These are phyloP conservation scores for Atkinsonella hypoxylon DNA, from an alignment of 2,329 filamentous ascomycete species.

Conservation along the genomic window DNA sequence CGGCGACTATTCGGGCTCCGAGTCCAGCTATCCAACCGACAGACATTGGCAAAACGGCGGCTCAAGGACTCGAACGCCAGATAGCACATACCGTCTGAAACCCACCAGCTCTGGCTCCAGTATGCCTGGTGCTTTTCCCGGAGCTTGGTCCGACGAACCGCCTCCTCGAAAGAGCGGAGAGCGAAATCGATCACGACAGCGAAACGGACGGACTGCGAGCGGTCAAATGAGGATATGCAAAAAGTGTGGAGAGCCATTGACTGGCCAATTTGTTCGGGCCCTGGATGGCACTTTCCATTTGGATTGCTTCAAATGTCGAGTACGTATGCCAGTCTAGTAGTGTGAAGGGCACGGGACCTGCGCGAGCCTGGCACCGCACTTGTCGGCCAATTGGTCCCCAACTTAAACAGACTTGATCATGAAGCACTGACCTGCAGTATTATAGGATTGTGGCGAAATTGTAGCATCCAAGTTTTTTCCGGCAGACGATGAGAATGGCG, in stretches of 20 bases:
- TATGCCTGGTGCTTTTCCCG: constrained; percentile 18
- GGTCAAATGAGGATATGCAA: constrained; percentile 59
- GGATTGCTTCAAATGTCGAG: constrained; percentile 95
- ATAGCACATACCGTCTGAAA: constrained; percentile 22
- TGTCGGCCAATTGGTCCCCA: neutral
- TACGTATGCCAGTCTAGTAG: constrained; percentile 31
- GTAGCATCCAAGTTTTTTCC: constrained; percentile 99
- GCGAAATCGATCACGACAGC: constrained; percentile 43
- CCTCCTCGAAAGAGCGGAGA: constrained; percentile 39
- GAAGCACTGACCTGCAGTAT: constrained; percentile 6
- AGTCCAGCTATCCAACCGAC: constrained; percentile 20
- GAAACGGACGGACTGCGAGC: constrained; percentile 43
- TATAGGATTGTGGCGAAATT: constrained; percentile 87
- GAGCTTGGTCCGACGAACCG: constrained; percentile 28
- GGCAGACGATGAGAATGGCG: constrained; percentile 77
- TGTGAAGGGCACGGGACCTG: too few species aligned
- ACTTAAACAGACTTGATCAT: neutral
- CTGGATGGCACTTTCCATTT: constrained; percentile 90
- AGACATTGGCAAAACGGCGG: constrained; percentile 26
- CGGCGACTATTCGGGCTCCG: constrained; percentile 17
- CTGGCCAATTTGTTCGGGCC: constrained; percentile 91
- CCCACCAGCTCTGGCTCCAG: constrained; percentile 24
- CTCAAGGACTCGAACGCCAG: constrained; percentile 21
- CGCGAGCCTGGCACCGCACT: neutral
- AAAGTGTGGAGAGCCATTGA: constrained; percentile 79